Conservation (phyloP, 73 alveolate species). For the Paramecium tetraurelia region DNA sequence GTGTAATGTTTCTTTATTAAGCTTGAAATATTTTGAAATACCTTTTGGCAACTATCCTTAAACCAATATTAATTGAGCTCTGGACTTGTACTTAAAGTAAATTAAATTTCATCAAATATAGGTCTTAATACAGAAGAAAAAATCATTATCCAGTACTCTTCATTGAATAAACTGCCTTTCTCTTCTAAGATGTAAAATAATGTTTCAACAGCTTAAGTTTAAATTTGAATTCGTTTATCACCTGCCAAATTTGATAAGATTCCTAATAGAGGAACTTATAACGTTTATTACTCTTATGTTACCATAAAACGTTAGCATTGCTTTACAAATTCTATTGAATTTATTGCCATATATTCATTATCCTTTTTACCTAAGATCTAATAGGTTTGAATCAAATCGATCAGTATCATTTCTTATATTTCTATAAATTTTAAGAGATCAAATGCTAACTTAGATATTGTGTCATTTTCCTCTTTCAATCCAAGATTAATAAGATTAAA, state of each 20-base stretch:
- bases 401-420: conserved; percentile 15
- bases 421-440: conserved; percentile 15
- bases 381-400: conserved; percentile 43
- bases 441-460: conserved; percentile 40
- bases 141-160: conserved; percentile 57
- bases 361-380: conserved; percentile 45
- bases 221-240: conserved; percentile 42
- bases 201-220: conserved; percentile 50
- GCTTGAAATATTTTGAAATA: conserved; percentile 46
- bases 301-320: conserved; percentile 2
- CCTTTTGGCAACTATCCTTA: conserved; percentile 52
- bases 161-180: conserved; percentile 33
- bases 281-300: background rate
- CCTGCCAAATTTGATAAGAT: conserved; percentile 48
- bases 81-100: conserved; percentile 46
- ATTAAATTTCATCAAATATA: conserved; percentile 60
- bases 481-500: conserved; percentile 39
- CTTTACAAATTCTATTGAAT: conserved; percentile 45
- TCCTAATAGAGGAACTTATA: conserved; percentile 57
- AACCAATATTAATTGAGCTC: conserved; percentile 31
- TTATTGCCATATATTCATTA: conserved; percentile 46
- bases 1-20: conserved; percentile 7
- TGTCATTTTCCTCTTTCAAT: conserved; percentile 54
- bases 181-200: conserved; percentile 22
- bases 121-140: conserved; percentile 60